Evolutionary conservation across 1,284 basidiomycete genomes (phyloP).

Genomic region (Sporisorium exsertum): DNA sequence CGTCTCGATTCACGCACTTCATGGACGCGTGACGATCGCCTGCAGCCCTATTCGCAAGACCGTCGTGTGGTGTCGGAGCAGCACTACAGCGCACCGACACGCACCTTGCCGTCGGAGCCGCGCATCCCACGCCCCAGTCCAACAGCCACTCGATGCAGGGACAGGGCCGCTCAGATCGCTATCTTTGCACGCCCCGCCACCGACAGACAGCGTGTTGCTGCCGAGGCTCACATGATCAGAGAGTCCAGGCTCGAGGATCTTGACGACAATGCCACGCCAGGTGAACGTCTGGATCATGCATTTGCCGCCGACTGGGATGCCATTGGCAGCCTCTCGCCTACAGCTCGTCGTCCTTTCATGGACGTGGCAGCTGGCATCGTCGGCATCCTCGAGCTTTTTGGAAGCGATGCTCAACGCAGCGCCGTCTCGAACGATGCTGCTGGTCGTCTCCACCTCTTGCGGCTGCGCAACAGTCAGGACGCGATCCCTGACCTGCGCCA

Average conservation of each 20-base stretch:
- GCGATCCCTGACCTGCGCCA: slow-evolving; percentile 27
- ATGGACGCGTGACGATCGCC: slow-evolving; percentile 18
- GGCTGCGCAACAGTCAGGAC: slow-evolving; percentile 13
- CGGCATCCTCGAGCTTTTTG: slow-evolving; percentile 29
- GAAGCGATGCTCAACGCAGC: neutral
- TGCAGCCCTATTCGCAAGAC: slow-evolving; percentile 20
- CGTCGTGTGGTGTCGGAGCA: slow-evolving; percentile 12
- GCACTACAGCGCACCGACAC: slow-evolving; percentile 7
- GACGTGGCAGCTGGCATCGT: slow-evolving; percentile 40
- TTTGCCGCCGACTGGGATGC: slow-evolving; percentile 44
- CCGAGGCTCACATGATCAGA: slow-evolving; percentile 15
- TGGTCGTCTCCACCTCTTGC: slow-evolving; percentile 34
- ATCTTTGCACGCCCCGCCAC: slow-evolving; percentile 30
- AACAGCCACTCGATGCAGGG: slow-evolving; percentile 25
- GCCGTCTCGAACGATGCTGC: neutral
- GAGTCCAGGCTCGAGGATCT: slow-evolving; percentile 35
- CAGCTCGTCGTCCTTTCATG: slow-evolving; percentile 44
- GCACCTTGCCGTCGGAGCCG: slow-evolving; percentile 25
- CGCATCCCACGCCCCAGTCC: slow-evolving; percentile 11
- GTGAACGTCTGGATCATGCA: slow-evolving; percentile 35
- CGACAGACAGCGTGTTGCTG: slow-evolving; percentile 26
- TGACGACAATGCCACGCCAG: slow-evolving; percentile 12
- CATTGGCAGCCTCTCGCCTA: slow-evolving; percentile 25
- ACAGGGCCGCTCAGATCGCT: slow-evolving; percentile 30
- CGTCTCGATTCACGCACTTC: slow-evolving; percentile 8